Evolutionary conservation across 2,329 filamentous ascomycete species (phyloP).

Genomic region (Colletotrichum destructivum): DNA sequence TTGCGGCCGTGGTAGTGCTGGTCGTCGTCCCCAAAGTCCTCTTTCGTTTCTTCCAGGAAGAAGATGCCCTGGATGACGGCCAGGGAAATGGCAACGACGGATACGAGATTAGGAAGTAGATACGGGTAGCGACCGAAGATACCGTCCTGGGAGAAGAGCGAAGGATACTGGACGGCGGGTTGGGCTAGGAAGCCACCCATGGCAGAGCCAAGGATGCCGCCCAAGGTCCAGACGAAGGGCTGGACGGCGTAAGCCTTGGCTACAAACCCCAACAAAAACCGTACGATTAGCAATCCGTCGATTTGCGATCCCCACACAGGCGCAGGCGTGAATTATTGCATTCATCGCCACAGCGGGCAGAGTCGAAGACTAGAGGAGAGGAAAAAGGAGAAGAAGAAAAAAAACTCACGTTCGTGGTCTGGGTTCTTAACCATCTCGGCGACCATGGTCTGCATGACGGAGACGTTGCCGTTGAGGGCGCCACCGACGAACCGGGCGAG

Average conservation of each 20-base stretch:
- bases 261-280: conserved; percentile 27
- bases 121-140: conserved; percentile 77
- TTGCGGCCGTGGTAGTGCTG: conserved; percentile 37
- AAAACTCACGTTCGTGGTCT: conserved; percentile 55
- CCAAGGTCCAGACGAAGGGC: conserved; percentile 56
- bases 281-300: conserved; percentile 12
- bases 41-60: conserved; percentile 69
- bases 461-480: conserved; percentile 57
- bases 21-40: conserved; percentile 44
- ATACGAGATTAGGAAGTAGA: conserved; percentile 68
- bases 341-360: too few relatives aligned
- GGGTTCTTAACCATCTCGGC: conserved; percentile 59
- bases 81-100: conserved; percentile 74
- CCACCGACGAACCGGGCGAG: conserved; percentile 58
- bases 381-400: not conserved
- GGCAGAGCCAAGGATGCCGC: conserved; percentile 55
- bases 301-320: not conserved
- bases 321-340: not conserved
- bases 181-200: conserved; percentile 56
- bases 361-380: too few relatives aligned
- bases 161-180: conserved; percentile 53
- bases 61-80: conserved; percentile 76
- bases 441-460: conserved; percentile 60
- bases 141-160: conserved; percentile 55
- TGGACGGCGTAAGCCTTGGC: conserved; percentile 54